Evolutionary conservation across 2,329 filamentous ascomycete species (phyloP).

Genomic region (Fusarium liriodendri): DNA sequence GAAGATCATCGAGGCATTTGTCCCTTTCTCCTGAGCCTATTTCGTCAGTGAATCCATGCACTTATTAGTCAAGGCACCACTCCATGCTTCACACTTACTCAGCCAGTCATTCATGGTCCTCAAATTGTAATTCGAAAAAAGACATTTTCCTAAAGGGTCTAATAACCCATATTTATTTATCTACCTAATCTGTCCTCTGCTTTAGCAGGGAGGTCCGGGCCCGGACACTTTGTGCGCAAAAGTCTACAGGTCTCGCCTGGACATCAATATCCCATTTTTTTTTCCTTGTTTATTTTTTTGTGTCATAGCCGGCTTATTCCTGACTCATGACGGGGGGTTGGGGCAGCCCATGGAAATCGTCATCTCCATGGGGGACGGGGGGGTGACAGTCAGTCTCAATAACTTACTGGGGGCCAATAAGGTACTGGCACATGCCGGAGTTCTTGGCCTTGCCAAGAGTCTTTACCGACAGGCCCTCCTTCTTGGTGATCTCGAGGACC

Average conservation of each 20-base stretch:
- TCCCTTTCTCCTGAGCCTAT: background rate
- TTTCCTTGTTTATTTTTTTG: background rate
- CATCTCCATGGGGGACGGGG: background rate
- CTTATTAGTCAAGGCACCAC: background rate
- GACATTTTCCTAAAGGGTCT: background rate
- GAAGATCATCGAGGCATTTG: background rate
- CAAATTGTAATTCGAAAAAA: background rate
- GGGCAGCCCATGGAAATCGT: background rate
- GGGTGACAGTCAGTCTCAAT: background rate
- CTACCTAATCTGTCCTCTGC: background rate
- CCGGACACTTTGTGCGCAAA: background rate
- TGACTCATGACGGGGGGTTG: background rate
- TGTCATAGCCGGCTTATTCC: background rate
- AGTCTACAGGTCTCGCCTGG: background rate
- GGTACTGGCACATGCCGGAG: slow-evolving; percentile 37
- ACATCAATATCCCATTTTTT: background rate
- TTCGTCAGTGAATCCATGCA: background rate
- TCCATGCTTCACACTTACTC: background rate
- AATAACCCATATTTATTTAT: background rate
- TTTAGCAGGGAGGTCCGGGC: background rate
- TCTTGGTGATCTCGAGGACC: slow-evolving; percentile 19
- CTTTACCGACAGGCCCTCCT: slow-evolving; percentile 21
- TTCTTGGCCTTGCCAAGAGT: slow-evolving; percentile 30
- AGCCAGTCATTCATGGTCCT: background rate
- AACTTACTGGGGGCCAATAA: slow-evolving; percentile 16